Evolutionary conservation across 306 rosid species (phyloP).

Genomic region (Biancaea sappan): DNA sequence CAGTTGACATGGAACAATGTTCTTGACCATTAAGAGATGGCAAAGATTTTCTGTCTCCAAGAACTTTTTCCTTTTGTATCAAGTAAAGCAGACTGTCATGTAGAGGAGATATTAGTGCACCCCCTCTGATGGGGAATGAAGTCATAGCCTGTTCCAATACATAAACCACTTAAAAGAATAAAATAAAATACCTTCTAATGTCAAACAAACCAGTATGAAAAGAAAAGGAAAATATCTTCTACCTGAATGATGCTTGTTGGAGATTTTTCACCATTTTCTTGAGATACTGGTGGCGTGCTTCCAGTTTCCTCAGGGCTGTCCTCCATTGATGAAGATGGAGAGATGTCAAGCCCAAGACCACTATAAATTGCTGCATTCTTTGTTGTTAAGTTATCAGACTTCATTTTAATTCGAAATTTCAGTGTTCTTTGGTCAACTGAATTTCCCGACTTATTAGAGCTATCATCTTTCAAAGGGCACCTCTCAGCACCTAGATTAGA

Average conservation of each 20-base stretch:
- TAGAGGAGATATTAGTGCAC: constrained; percentile 64
- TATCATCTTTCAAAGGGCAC: constrained; percentile 50
- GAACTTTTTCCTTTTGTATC: constrained; percentile 37
- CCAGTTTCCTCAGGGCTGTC: constrained; percentile 61
- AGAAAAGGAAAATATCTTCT: constrained; percentile 23
- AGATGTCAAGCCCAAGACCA: constrained; percentile 77
- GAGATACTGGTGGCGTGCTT: constrained; percentile 50
- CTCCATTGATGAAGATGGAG: constrained; percentile 71
- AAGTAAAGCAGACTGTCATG: constrained; percentile 55
- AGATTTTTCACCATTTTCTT: constrained; percentile 45
- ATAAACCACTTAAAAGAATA: not conserved
- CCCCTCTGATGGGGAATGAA: constrained; percentile 57
- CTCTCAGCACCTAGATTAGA: constrained; percentile 45
- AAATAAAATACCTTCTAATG: constrained; percentile 27
- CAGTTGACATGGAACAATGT: constrained; percentile 45
- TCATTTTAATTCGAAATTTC: constrained; percentile 75
- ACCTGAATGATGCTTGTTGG: constrained; percentile 69
- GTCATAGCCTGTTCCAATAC: constrained; percentile 64
- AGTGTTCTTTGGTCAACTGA: constrained; percentile 54
- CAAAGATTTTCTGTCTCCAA: constrained; percentile 38
- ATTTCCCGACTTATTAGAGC: constrained; percentile 40
- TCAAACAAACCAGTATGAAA: constrained; percentile 13
- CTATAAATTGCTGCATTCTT: constrained; percentile 68
- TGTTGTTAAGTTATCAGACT: constrained; percentile 43
- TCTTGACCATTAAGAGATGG: constrained; percentile 48